A percentile compares a stretch with the other conserved stretches of the same genome.
These are phyloP conservation scores for Rhodosorus marinus DNA, from an alignment of 23 red algal species.

Conservation along the genomic window DNA sequence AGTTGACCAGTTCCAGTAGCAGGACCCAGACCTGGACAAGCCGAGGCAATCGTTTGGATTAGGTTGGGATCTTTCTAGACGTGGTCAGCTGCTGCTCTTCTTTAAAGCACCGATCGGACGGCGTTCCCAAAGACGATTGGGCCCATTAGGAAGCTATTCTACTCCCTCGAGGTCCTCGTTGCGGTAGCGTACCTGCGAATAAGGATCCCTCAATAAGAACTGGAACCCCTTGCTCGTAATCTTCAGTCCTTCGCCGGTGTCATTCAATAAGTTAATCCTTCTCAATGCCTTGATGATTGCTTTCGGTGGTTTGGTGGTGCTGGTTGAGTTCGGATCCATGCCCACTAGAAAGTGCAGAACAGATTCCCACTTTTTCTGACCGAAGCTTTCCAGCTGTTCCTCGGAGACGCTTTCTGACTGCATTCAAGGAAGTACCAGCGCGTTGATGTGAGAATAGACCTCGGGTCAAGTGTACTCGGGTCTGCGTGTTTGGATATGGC, in stretches of 20 bases:
- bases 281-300: constrained; percentile 44
- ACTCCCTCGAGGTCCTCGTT: constrained; percentile 19
- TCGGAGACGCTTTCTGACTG: too few species aligned
- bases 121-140: neutral
- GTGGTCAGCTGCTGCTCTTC: neutral
- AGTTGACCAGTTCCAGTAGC: constrained; percentile 9
- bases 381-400: constrained; percentile 21
- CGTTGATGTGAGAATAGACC: too few species aligned
- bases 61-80: neutral
- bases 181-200: constrained; percentile 59
- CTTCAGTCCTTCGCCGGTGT: constrained; percentile 37
- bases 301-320: constrained; percentile 7
- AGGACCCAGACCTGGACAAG: constrained; percentile 29
- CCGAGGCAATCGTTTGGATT: constrained; percentile 4
- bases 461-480: too few species aligned
- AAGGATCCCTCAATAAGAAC: constrained; percentile 63
- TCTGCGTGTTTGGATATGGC: too few species aligned
- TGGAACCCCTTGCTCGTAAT: constrained; percentile 81
- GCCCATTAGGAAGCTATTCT: constrained; percentile 5
- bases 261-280: constrained; percentile 34
- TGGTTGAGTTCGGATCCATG: constrained; percentile 6
- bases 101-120: neutral
- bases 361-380: constrained; percentile 30
- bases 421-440: too few species aligned
- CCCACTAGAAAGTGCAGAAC: constrained; percentile 64